Evolutionary conservation across 768 basidiomycete species (phyloP), one percentile per base, ranked within the genome.

Genomic region (Tephrocybe sp.): DNA sequence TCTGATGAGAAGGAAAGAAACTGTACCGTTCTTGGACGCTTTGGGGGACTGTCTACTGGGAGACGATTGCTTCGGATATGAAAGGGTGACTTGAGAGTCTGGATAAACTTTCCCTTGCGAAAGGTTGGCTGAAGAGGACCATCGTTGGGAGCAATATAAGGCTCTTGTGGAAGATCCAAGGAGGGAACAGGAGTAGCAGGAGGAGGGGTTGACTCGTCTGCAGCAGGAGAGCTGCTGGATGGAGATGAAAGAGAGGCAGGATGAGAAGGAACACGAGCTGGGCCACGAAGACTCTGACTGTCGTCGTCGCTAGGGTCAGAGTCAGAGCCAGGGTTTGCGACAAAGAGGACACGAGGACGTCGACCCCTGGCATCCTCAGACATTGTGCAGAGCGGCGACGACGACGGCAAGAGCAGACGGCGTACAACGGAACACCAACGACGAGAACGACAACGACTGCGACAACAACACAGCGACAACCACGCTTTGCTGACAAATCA

Each of bases 171-270:
- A 50, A 74, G 59, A 54, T 72, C 73, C 35, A 72, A 72, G 19
- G 75, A 70, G 45, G 72, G 71, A 43, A 75, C 78, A 11, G 86
- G 84, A 10, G 86, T 85, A 60, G 75, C 78, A 22, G 85, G 85
- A 4, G 86, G 85, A 50, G 87, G 85, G n/a, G 85, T 83, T 3
- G 83, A 79, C 54, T 85, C 84, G 43, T 81, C 76, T 35, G 69
- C 72, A 41, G 75, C 71, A 5, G 79, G 82, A 2, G 87, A 89
- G 60, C 79, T 80, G 41, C 82, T 77, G 60, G 77, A 83, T 47
- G 88, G 84, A 3, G 87, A 88, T 13, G 84, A 86, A 43, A 82
- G 76, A 35, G 82, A 72, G 5, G 65, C 58, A 47, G 60, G 76
- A 70, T 62, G 70, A 64, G 48, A 69, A 60, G 62, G 63, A 55